A percentile compares a stretch with the other conserved stretches of the same genome.
Evolutionary conservation across 495 filamentous ascomycete genomes (phyloP).

Genomic region (Rusavskia elegans): DNA sequence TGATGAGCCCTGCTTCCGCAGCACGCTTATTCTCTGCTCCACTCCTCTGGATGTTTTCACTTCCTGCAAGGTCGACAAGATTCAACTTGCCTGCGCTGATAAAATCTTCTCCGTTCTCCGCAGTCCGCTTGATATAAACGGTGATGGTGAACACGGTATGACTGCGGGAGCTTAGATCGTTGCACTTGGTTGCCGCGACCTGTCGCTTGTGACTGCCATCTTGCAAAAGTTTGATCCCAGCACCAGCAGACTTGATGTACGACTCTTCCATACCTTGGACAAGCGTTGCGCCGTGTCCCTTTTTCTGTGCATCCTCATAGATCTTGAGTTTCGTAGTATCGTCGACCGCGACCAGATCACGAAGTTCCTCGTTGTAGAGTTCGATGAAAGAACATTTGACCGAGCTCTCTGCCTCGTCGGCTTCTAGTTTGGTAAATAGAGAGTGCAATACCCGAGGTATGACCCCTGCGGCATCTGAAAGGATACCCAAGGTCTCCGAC

Average conservation of each 20-base stretch:
- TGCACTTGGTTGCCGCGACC: slow-evolving; percentile 95
- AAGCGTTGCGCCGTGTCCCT: slow-evolving; percentile 59
- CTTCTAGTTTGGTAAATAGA: slow-evolving; percentile 67
- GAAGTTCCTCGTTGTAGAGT: slow-evolving; percentile 91
- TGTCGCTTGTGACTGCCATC: slow-evolving; percentile 83
- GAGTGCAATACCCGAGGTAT: slow-evolving; percentile 79
- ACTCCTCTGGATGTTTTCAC: slow-evolving; percentile 92
- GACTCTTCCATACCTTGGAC: slow-evolving; percentile 97
- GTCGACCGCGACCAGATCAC: slow-evolving; percentile 69
- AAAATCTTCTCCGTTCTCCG: slow-evolving; percentile 76
- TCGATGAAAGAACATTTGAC: slow-evolving; percentile 99
- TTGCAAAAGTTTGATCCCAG: slow-evolving; percentile 79
- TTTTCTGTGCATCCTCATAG: slow-evolving; percentile 76
- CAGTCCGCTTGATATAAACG: slow-evolving; percentile 63
- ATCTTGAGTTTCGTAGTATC: slow-evolving; percentile 84
- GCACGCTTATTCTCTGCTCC: slow-evolving; percentile 97
- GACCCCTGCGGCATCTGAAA: slow-evolving; percentile 85
- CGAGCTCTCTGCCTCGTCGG: slow-evolving; percentile 62
- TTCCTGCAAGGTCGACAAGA: slow-evolving; percentile 88
- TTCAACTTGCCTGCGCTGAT: slow-evolving; percentile 92
- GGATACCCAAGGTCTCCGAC: slow-evolving; percentile 64
- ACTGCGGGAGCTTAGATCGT: slow-evolving; percentile 87
- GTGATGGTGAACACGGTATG: slow-evolving; percentile 96
- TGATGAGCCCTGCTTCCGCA: slow-evolving; percentile 88
- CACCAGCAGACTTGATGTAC: slow-evolving; percentile 67